These are phyloP conservation scores for Nemania sp. DNA, from an alignment of 2,329 filamentous ascomycete species.

Conservation along the genomic window DNA sequence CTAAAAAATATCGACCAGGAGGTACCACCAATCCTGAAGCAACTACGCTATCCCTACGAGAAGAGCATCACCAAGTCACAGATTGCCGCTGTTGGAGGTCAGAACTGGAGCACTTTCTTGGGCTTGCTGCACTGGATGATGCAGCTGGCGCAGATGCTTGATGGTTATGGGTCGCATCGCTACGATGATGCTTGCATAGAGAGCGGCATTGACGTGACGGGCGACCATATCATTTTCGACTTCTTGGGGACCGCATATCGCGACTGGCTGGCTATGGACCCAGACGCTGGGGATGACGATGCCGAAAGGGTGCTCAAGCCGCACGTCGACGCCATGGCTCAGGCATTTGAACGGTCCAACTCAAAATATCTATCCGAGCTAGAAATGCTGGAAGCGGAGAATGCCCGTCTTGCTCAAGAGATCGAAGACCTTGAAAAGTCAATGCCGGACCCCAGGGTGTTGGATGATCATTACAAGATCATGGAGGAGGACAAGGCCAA, in stretches of 20 bases:
- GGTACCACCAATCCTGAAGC: slow-evolving; percentile 88
- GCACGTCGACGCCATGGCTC: slow-evolving; percentile 85
- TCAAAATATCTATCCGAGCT: slow-evolving; percentile 83
- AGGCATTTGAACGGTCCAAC: slow-evolving; percentile 83
- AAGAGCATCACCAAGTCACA: slow-evolving; percentile 96
- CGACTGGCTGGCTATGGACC: slow-evolving; percentile 91
- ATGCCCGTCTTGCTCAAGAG: slow-evolving; percentile 77
- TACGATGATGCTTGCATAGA: slow-evolving; percentile 93
- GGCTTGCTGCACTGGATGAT: slow-evolving; percentile 98
- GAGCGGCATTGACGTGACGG: slow-evolving; percentile 81
- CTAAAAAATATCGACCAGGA: slow-evolving; percentile 95
- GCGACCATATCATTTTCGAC: slow-evolving; percentile 91
- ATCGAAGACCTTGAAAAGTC: slow-evolving; percentile 89
- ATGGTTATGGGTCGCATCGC: slow-evolving; percentile 73
- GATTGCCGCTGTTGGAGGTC: slow-evolving; percentile 89
- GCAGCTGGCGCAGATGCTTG: slow-evolving; percentile 93
- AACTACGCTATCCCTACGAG: slow-evolving; percentile 92
- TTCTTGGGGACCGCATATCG: slow-evolving; percentile 89
- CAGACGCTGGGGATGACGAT: slow-evolving; percentile 84
- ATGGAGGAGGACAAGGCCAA: slow-evolving; percentile 93
- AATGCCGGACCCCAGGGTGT: slow-evolving; percentile 77
- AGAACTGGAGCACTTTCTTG: slow-evolving; percentile 95
- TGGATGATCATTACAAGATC: slow-evolving; percentile 89
- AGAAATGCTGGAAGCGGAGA: slow-evolving; percentile 82
- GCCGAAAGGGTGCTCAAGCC: slow-evolving; percentile 77